Conservation (phyloP, 768 basidiomycete species). For the Suillus lakei region DNA sequence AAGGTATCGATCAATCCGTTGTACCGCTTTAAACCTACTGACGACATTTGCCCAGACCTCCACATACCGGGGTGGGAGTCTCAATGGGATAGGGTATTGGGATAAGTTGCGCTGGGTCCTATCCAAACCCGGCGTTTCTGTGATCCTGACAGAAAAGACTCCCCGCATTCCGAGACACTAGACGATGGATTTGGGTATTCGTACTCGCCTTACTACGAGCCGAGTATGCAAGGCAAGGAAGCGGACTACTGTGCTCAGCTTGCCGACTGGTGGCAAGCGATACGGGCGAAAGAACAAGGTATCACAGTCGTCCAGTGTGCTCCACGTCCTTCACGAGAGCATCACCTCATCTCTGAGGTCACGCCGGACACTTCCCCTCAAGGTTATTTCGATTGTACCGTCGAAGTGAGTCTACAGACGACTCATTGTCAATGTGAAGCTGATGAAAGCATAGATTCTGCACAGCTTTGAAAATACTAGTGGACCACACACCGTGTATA, state of each 20-base stretch:
- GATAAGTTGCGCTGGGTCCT: conserved; percentile 63
- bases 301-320: conserved; percentile 20
- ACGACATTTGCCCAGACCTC: conserved; percentile 33
- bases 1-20: conserved; percentile 43
- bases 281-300: conserved; percentile 27
- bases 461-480: conserved; percentile 44
- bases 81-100: conserved; percentile 49
- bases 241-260: conserved; percentile 48
- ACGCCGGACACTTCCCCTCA: conserved; percentile 46
- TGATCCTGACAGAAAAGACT: conserved; percentile 42
- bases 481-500: conserved; percentile 53
- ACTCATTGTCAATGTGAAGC: background rate
- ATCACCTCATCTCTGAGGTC: conserved; percentile 56
- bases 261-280: conserved; percentile 56
- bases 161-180: conserved; percentile 38
- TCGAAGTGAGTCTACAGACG: conserved; percentile 50
- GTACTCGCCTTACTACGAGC: conserved; percentile 51
- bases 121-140: conserved; percentile 40
- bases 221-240: conserved; percentile 39
- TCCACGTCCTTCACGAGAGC: conserved; percentile 33
- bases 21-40: background rate
- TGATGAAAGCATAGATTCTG: conserved; percentile 46
- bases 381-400: conserved; percentile 67
- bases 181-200: conserved; percentile 41
- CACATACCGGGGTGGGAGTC: conserved; percentile 30